Base-by-base conservation (phyloP, 495 filamentous ascomycete genomes). In the Halenospora varia region DNA sequence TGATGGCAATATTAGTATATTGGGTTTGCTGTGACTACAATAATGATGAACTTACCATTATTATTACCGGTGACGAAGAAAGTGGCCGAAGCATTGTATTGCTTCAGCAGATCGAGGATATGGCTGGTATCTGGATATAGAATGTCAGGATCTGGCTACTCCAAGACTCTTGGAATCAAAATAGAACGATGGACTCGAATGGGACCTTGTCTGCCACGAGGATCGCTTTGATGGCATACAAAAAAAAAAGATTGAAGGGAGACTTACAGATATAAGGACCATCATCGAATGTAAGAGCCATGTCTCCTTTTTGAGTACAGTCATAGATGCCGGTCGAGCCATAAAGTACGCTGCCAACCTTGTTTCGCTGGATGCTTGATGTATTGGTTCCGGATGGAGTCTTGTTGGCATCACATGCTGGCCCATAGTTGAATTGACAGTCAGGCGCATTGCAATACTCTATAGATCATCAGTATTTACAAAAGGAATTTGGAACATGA, bases 271-370 rank as follows among this genome's bases (percentile, higher is more conserved):
- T 69, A 51, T 77, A 82, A 1, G 87, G 85, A 1, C 87, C 87
- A 63, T 90, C 87, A 62, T 89, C 86, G 63, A 79, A 90, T 0
- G 87, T 89, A 50, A 89, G 66, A 76, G 75, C 88, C 54, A 89
- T 60, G 20, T 57, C 56, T 10, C 57, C 57, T 9, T 25, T 20
- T 6, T 54, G 39, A 8, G 70, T 72, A 62, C 90, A 95, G 41
- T 84, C 78, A 40, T 85, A 87, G 56, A 94, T 85, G 1, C 80
- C 80, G 2, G 68, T 68, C 10, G 82, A 83, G 13, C 78, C 82
- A 66, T 89, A 90, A 10, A 73, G 73, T 9, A 84, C 76, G 13
- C 56, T 67, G 20, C 87, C 87, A n/a, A 84, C 10, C 22, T 83
- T 78, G 39, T 82, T 73, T 10, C 87, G 81, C 29, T 77, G 60